Percentiles rank a stretch among this genome's conserved stretches.
phyloP scores from a whole-genome alignment of 352 stramenopile species.

The Elongisporangium senticosum region DNA sequence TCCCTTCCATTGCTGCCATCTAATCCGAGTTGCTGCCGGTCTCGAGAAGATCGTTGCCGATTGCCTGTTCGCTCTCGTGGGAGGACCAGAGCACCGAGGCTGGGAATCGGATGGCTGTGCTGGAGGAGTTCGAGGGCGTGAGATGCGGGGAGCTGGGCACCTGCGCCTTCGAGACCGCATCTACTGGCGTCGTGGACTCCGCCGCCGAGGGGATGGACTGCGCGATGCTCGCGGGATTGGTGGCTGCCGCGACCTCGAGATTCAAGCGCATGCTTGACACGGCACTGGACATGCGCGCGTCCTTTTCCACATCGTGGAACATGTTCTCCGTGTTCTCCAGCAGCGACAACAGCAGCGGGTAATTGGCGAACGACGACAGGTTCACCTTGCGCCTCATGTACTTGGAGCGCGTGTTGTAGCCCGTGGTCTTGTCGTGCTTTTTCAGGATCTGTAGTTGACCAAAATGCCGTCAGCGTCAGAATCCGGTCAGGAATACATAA shows the following conservation, averaged over 20 bases:
- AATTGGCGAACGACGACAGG: conserved; percentile 71
- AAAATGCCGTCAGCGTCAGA: conserved; percentile 1
- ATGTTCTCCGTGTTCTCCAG: conserved; percentile 75
- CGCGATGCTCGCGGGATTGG: conserved; percentile 3
- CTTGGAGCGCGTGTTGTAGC: conserved; percentile 81
- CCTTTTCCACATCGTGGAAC: conserved; percentile 68
- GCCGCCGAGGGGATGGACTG: conserved; percentile 4
- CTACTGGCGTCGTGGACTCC: conserved; percentile 23
- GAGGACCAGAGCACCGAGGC: conserved; percentile 42
- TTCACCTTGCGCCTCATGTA: conserved; percentile 84
- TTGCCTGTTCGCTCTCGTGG: conserved; percentile 12
- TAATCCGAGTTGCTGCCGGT: neutral
- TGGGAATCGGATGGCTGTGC: conserved; percentile 30
- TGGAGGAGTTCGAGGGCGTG: conserved; percentile 35
- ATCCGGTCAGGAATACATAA: neutral
- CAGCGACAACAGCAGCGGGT: conserved; percentile 65
- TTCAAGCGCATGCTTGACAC: conserved; percentile 57
- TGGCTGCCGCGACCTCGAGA: conserved; percentile 17
- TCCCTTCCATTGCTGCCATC: neutral
- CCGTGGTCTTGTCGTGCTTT: conserved; percentile 83
- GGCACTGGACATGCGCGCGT: conserved; percentile 39
- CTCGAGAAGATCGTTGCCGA: neutral
- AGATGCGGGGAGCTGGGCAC: conserved; percentile 38
- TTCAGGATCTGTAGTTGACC: conserved; percentile 51
- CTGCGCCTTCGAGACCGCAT: conserved; percentile 7